phyloP scores from a whole-genome alignment of 2,329 filamentous ascomycete genomes.

The Balansia obtecta region DNA sequence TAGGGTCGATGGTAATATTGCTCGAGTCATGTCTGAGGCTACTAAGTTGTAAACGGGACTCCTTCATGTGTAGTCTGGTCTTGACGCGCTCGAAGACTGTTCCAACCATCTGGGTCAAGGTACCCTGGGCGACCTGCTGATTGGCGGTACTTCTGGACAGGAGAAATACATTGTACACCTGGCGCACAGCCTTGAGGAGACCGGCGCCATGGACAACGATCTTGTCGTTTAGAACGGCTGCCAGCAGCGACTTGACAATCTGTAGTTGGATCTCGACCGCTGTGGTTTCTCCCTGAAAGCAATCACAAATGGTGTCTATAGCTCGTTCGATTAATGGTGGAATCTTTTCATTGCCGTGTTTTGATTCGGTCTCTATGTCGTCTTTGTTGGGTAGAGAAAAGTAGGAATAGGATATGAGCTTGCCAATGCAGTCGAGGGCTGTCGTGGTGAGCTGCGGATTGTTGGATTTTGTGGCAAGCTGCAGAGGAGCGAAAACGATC shows the following conservation, averaged over 20 bases:
- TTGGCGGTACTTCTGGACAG: constrained; percentile 88
- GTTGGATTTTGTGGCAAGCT: constrained; percentile 76
- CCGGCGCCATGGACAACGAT: constrained; percentile 96
- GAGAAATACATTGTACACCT: constrained; percentile 98
- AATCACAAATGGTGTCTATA: constrained; percentile 98
- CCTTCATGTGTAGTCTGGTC: constrained; percentile 73
- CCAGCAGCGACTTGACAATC: constrained; percentile 92
- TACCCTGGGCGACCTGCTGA: constrained; percentile 94
- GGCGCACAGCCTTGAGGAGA: constrained; percentile 86
- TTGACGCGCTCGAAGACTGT: constrained; percentile 96
- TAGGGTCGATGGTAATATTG: constrained; percentile 37
- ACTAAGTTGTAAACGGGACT: constrained; percentile 51
- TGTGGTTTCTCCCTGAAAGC: constrained; percentile 93
- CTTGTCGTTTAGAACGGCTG: constrained; percentile 95
- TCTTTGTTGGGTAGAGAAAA: constrained; percentile 60
- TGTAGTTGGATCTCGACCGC: constrained; percentile 87
- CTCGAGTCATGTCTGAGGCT: constrained; percentile 41
- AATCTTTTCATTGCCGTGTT: constrained; percentile 26
- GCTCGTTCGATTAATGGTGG: constrained; percentile 87
- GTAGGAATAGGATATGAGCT: constrained; percentile 97
- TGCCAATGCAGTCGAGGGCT: constrained; percentile 94
- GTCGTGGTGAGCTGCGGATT: constrained; percentile 80
- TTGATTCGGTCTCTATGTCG: constrained; percentile 18
- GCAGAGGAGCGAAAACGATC: constrained; percentile 79
- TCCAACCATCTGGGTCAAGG: constrained; percentile 94